Evolutionary conservation across 139 green algal species (phyloP), one percentile per base, ranked within the genome.

Genomic region (Bryopsis sp.): DNA sequence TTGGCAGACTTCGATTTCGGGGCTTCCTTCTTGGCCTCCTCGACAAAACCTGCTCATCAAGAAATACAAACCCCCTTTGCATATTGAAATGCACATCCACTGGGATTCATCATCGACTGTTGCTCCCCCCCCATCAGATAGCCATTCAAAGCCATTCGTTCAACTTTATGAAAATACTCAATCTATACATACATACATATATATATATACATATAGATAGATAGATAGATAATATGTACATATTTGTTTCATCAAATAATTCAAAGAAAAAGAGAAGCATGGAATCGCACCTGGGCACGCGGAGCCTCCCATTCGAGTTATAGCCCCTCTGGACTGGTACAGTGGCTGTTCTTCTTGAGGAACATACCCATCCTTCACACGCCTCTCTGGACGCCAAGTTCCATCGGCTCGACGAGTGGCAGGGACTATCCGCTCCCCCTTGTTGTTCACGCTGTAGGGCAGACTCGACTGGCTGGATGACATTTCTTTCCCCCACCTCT

Each of bases 271-370:
- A 54, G 19, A 26, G 19, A 54, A 54, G 19, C 15, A 19, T 26
- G 19, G 15, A 11, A 54, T 54, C 19, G 43, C 43, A 26, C 59
- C 59, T 47, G 59, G 59, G 43, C 59, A 67, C 5, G 11, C 5
- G 19, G 19, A 7, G 19, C 15, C 15, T n/a, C 59, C 59, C 19
- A 26, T 39, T 67, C 59, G 7, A 7, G 6, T 46, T 74, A 78
- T 2, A 0, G 72, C 48, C 26, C 74, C 76, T 28, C 43, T 69
- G 24, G 81, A 79, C 8, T 80, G 54, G 69, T 90, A 94, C 0
- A 85, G 70, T 3, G 78, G 80, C 72, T 90, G 82, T 74, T 96
- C 89, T 1, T 96, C 90, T 74, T 94, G 90, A 6, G 90, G 89
- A 2, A 81, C 67, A 60, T 94, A 96, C 22, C 90, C 90, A 3